Base-by-base conservation (phyloP, 768 basidiomycete species). In the Clavaria fumosa region DNA sequence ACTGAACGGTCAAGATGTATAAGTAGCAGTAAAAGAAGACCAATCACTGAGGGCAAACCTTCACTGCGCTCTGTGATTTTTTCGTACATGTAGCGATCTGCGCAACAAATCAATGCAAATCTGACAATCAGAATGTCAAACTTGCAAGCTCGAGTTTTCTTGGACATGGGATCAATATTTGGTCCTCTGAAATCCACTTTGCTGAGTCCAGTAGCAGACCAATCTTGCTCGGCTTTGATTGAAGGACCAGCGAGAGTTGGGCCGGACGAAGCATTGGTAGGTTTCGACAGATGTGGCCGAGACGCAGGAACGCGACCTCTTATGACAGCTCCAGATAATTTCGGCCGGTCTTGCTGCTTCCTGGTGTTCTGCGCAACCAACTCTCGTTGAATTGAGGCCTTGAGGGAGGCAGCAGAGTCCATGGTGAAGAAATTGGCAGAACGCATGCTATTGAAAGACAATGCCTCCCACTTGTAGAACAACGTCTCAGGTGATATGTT, bases 31-130 rank as follows among this genome's bases (percentile, higher is more conserved):
- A 40, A 36, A 23, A 18, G 20, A 12, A 18, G 17, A 18, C 11
- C 31, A 7, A n/a, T 19, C 19, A 35, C n/a, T n/a, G n/a, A n/a
- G n/a, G n/a, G 24, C 30, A 17, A 46, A 86, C 89, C 76, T 66
- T 80, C 80, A 43, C 85, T 79, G 32, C 90, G 65, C 50, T 84
- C 83, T 2, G 74, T 72, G 18, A 81, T 66, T 58, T 85, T 89
- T 55, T 96, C 90, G 50, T 83, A 89, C 90, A 93, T 91, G 54
- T 96, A 97, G 20, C 83, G 72, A 66, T 78, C 81, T 85, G 46
- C 18, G 24, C 26, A 18, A 24, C 34, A 45, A 19, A 37, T 18
- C 30, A 5, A 26, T 19, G 18, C 18, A 0, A 33, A 7, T 38
- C 19, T 34, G 11, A 23, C 32, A 19, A 31, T 4, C 10, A 9